Conservation (phyloP, 2,329 filamentous ascomycete species). For the Trichoderma lentiforme region DNA sequence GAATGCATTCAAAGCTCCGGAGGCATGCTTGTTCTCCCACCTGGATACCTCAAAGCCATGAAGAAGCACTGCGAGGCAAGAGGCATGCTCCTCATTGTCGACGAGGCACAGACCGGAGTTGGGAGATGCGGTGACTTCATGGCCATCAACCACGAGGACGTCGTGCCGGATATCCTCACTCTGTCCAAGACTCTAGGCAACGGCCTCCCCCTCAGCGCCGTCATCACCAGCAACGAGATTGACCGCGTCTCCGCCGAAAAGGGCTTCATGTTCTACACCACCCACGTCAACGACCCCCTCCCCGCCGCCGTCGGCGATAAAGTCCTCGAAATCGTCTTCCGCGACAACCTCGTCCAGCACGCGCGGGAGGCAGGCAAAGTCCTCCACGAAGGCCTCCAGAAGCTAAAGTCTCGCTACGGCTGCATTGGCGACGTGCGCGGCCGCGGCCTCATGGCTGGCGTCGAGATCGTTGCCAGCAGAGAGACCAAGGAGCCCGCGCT, state of each 20-base stretch:
- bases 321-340: conserved; percentile 58
- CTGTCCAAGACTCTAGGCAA: conserved; percentile 61
- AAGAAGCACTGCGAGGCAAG: conserved; percentile 52
- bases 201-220: conserved; percentile 56
- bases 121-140: conserved; percentile 58
- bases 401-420: conserved; percentile 48
- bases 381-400: conserved; percentile 46
- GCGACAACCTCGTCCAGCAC: conserved; percentile 50
- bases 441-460: conserved; percentile 54
- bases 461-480: conserved; percentile 54
- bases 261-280: conserved; percentile 57
- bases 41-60: conserved; percentile 56
- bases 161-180: conserved; percentile 57
- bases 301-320: conserved; percentile 59
- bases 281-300: conserved; percentile 60
- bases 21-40: conserved; percentile 58
- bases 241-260: conserved; percentile 45
- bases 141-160: conserved; percentile 52
- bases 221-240: conserved; percentile 54
- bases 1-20: conserved; percentile 59
- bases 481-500: conserved; percentile 45
- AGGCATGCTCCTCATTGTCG: conserved; percentile 59
- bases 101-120: conserved; percentile 60
- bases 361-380: conserved; percentile 43
- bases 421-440: conserved; percentile 62